phyloP scores from a whole-genome alignment of 2,329 filamentous ascomycete genomes.

The Escovopsis sp. region DNA sequence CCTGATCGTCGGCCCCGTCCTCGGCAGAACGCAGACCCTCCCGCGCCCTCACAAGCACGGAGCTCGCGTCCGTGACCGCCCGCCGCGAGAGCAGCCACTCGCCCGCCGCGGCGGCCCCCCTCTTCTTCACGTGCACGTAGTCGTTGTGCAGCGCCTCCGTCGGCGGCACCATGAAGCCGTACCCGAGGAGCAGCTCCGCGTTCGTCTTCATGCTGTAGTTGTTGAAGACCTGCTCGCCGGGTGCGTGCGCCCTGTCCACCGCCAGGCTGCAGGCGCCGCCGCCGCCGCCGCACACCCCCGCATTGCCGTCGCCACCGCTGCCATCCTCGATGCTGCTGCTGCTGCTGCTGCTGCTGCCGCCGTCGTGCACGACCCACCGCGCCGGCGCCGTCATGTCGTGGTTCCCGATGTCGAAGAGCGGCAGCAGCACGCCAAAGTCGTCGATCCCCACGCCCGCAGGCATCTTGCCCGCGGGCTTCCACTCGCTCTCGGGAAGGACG shows the following conservation, averaged over 20 bases:
- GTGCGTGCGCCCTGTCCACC: constrained; percentile 25
- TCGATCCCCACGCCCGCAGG: constrained; percentile 25
- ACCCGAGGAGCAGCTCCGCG: constrained; percentile 50
- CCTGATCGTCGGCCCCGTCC: too few species aligned
- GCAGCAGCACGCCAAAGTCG: constrained; percentile 53
- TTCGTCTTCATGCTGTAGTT: constrained; percentile 65
- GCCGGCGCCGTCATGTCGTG: constrained; percentile 47
- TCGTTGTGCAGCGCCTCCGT: constrained; percentile 38
- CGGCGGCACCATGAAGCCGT: constrained; percentile 42
- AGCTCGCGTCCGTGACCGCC: constrained; percentile 31
- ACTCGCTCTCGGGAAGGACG: constrained; percentile 27
- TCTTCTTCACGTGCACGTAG: constrained; percentile 41
- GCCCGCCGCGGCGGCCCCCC: constrained; percentile 12
- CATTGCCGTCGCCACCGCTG: too few species aligned
- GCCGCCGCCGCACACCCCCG: too few species aligned
- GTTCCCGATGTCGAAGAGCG: constrained; percentile 57
- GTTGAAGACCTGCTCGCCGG: constrained; percentile 46
- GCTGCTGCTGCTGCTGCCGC: too few species aligned
- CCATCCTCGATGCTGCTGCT: too few species aligned
- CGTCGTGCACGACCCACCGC: constrained; percentile 34
- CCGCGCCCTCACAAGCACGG: constrained; percentile 28
- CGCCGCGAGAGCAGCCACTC: constrained; percentile 39
- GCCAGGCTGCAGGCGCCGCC: constrained; percentile 25
- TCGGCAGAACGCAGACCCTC: constrained; percentile 12
- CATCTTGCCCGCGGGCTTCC: constrained; percentile 6